Base-by-base conservation (phyloP, 164 flowering plant species). In the Paratinospora sagittata region DNA sequence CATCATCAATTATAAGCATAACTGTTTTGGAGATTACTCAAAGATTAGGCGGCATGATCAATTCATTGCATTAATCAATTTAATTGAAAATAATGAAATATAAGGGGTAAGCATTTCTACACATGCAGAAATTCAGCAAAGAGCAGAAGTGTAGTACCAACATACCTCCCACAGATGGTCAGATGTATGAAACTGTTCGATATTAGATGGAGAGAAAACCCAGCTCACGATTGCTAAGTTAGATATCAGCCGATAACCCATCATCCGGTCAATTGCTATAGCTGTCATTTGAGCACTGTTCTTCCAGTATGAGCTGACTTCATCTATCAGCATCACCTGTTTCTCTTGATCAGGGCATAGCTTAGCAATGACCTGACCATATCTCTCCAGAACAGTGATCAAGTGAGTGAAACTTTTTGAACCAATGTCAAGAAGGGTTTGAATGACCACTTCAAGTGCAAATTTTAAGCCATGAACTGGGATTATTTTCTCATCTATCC, bases 381-480 rank as follows among this genome's bases (percentile, higher is more conserved):
- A 93, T 81, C 98, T 87, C 89, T 96, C 99, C 84, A 96, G 81
- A 10, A 96, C 95, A 70, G 97, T 96, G 67, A 93, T 88, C 74
- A 93, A 77, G 80, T 96, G 99, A 66, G 99, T 96, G 78, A 96
- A 96, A 79, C 98, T 96, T 79, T 96, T 96, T 30, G 99, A 90
- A 17, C 99, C 99, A 76, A 96, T 90, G 72, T 91, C 88, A n/a
- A 96, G 92, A 73, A 96, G 86, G 61, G 98, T 96, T 74, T 91
- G 98, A 70, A 87, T 77, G 69, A 91, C 84, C 64, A 93, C 85
- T 71, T 77, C 78, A 24, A 93, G 85, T 5, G 93, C 82, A 70
- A 79, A 78, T 68, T 85, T 93, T 60, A 77, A 73, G 67, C 97
- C 96, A 85, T 90, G 89, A 74, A 72, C 73, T 10, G 97, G 92